Evolutionary conservation across 495 filamentous ascomycete genomes (phyloP), one percentile per base, ranked within the genome.

Genomic region (Lasiosphaeria miniovina): DNA sequence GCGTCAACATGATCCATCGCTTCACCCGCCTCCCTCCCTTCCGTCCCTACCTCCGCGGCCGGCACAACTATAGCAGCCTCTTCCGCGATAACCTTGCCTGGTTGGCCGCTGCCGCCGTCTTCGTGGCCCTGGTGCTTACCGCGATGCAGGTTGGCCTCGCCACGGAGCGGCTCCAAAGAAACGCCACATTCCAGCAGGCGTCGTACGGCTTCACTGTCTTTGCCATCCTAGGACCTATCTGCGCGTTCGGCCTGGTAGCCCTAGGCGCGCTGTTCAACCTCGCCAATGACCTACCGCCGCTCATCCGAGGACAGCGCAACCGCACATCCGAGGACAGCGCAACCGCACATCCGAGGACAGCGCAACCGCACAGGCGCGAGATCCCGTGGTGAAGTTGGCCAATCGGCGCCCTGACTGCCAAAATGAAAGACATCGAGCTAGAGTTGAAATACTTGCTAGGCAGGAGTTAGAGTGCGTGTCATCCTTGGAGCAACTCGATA

Each of bases 131-230:
- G 11, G 78, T 82, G 10, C 67, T 86, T 55, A 77, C 77, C 1
- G 84, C 82, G 36, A 83, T 87, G 79, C 84, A 86, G 61, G 84
- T 86, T 45, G 84, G 84, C 0, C 68, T 84, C 33, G 49, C 49
- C 5, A 52, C 49, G 9, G 49, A 52, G 24, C 49, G 9, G 49
- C 49, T 52, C 24, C 49, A 52, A 32, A 15, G 24, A 10, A 52
- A 52, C 49, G 9, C 17, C 49, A n/a, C 15, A 1, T 52, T 52
- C 6, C 17, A 33, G 24, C 17, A 15, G 24, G 49, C 49, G 9
- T 52, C 49, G 49, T 52, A 52, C 24, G 49, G 49, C 24, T 55
- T 55, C 24, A 32, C 55, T 35, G 33, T 31, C 38, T 53, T 52
- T 52, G 32, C 52, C 36, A 49, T 53, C 46, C 17, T 41, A 4